phyloP scores from a whole-genome alignment of 805 yeast genomes.

The Metschnikowia rubicola region DNA sequence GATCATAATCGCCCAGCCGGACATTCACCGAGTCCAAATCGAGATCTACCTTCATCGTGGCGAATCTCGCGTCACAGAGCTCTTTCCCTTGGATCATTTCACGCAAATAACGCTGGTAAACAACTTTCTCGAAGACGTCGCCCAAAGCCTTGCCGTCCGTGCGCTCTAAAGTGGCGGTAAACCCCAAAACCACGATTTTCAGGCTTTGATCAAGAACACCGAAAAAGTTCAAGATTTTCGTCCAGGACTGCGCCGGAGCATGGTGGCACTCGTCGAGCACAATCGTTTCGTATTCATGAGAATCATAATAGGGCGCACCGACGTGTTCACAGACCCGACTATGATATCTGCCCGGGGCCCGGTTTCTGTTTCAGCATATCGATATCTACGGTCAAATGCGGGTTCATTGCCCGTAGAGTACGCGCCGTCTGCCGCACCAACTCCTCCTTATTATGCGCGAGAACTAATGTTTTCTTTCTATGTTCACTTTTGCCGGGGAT shows the following conservation, averaged over 20 bases:
- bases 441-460: constrained; percentile 83
- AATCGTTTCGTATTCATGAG: constrained; percentile 63
- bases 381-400: constrained; percentile 51
- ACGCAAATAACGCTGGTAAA: constrained; percentile 59
- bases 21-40: constrained; percentile 37
- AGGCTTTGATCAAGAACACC: constrained; percentile 40
- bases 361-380: constrained; percentile 64
- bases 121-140: constrained; percentile 65
- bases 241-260: constrained; percentile 70
- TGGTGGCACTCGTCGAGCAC: constrained; percentile 94
- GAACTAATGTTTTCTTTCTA: constrained; percentile 45
- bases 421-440: constrained; percentile 65
- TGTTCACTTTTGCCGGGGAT: constrained; percentile 25
- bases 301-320: constrained; percentile 49
- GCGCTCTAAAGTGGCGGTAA: constrained; percentile 83
- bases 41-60: constrained; percentile 49
- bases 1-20: constrained; percentile 51
- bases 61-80: constrained; percentile 65
- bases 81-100: constrained; percentile 68
- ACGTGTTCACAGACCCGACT: constrained; percentile 73
- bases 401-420: constrained; percentile 46
- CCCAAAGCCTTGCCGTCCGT: constrained; percentile 64
- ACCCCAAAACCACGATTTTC: constrained; percentile 65
- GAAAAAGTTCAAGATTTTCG: constrained; percentile 56
- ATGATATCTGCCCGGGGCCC: constrained; percentile 53